Conservation (phyloP, 306 rosid species). For the Mimosa pudica region DNA sequence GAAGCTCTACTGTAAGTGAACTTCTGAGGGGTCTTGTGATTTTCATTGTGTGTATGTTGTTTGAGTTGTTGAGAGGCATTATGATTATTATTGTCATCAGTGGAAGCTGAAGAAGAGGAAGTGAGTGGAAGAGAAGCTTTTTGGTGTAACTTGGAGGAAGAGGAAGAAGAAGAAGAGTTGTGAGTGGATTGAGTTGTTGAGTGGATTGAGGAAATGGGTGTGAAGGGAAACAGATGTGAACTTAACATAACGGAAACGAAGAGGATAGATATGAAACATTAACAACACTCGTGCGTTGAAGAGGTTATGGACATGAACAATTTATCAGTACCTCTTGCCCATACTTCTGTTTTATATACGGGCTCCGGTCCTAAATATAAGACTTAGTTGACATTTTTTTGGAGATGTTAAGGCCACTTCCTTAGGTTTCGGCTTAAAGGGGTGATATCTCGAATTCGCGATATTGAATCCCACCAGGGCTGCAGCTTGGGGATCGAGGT, state of each 20-base stretch:
- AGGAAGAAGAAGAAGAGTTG: neutral
- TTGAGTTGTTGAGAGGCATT: conserved; percentile 31
- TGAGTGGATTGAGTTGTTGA: conserved; percentile 31
- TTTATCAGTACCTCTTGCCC: no score
- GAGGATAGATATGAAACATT: no score
- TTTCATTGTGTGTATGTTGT: conserved; percentile 3
- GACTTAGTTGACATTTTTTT: no score
- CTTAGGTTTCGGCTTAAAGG: no score
- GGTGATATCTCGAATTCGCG: no score
- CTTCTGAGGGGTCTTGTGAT: conserved; percentile 23
- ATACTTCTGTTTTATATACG: no score
- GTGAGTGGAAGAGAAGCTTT: conserved; percentile 27
- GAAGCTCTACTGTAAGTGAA: conserved; percentile 87
- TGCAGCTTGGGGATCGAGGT: no score
- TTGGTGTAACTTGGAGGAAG: conserved; percentile 39
- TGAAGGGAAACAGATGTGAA: conserved; percentile 30
- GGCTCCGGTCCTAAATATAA: no score
- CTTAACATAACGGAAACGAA: conserved; percentile 25
- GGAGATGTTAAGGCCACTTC: no score
- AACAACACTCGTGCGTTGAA: no score
- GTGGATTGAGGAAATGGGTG: conserved; percentile 36
- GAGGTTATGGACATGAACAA: no score
- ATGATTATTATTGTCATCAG: neutral
- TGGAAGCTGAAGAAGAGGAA: conserved; percentile 41
- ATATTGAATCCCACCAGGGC: no score